These are phyloP conservation scores for Penicillium parvum DNA, from an alignment of 495 filamentous ascomycete genomes.

Conservation along the genomic window DNA sequence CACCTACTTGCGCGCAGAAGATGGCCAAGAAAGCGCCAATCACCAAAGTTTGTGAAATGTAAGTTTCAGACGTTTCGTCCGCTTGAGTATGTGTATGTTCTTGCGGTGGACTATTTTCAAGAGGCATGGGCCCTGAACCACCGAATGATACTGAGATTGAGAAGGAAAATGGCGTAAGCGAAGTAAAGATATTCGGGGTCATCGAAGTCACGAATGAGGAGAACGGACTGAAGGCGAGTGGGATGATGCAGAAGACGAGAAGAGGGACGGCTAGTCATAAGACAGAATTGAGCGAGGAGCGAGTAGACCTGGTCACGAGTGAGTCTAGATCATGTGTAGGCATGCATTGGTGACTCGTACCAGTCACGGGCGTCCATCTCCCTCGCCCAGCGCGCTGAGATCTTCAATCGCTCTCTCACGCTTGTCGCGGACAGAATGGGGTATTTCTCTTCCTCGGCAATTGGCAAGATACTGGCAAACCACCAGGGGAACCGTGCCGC, in stretches of 20 bases:
- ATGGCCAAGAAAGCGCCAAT: conserved; percentile 33
- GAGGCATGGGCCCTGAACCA: conserved; percentile 11
- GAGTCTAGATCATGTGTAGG: conserved; percentile 11
- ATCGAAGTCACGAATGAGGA: conserved; percentile 18
- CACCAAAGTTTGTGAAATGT: conserved; percentile 35
- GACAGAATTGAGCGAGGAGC: conserved; percentile 32
- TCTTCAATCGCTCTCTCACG: conserved; percentile 76
- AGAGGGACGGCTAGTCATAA: conserved; percentile 52
- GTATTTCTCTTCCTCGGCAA: conserved; percentile 76
- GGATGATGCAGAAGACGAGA: conserved; percentile 34
- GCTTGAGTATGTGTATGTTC: neutral
- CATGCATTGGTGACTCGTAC: conserved; percentile 47
- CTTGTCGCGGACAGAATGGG: conserved; percentile 62
- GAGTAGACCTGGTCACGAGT: conserved; percentile 26
- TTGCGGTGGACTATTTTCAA: conserved; percentile 5
- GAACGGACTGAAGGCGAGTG: conserved; percentile 22
- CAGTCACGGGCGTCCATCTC: conserved; percentile 66
- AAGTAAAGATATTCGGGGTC: conserved; percentile 27
- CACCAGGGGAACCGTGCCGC: conserved; percentile 81
- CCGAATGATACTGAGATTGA: conserved; percentile 43
- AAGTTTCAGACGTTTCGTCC: conserved; percentile 16
- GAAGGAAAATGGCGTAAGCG: conserved; percentile 34
- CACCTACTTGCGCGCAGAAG: conserved; percentile 32
- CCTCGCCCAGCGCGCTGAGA: conserved; percentile 69
- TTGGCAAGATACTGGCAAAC: conserved; percentile 78